A percentile compares a stretch with the other conserved stretches of the same genome.
Conservation (phyloP, 164 flowering plant species). For the Stephania yunnanensis region DNA sequence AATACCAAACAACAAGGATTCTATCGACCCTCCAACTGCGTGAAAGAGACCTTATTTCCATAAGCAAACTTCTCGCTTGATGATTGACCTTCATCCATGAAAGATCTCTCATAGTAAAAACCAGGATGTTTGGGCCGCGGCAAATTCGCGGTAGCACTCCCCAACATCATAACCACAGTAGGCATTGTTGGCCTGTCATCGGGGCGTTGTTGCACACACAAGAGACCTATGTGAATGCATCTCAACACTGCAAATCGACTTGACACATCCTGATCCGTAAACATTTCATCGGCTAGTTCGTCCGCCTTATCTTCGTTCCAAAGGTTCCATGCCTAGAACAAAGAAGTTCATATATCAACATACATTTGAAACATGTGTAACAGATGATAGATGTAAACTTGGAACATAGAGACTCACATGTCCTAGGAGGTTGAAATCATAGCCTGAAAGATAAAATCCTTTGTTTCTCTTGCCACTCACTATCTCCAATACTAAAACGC, state of each 20-base stretch:
- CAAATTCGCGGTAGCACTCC: not conserved
- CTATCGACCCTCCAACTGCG: not conserved
- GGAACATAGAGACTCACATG: slow-evolving; percentile 19
- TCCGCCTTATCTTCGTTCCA: slow-evolving; percentile 2
- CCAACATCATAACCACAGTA: slow-evolving; percentile 10
- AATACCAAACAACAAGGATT: no score
- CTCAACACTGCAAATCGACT: not conserved
- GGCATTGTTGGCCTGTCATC: slow-evolving; percentile 9
- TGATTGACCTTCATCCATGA: not conserved
- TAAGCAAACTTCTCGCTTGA: not conserved
- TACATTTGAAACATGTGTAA: not conserved
- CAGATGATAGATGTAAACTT: not conserved
- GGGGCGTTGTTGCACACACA: slow-evolving; percentile 9
- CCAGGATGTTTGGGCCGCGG: slow-evolving; percentile 5
- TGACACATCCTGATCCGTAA: not conserved
- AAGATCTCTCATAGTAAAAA: slow-evolving; percentile 2
- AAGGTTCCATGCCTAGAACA: slow-evolving; percentile 3
- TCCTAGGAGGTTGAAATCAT: slow-evolving; percentile 13
- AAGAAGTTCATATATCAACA: not conserved
- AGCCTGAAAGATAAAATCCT: slow-evolving; percentile 8
- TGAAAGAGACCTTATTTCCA: not conserved
- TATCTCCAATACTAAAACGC: slow-evolving; percentile 24
- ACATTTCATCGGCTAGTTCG: not conserved
- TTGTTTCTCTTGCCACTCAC: slow-evolving; percentile 22
- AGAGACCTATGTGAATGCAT: slow-evolving; percentile 6